Conservation (phyloP, 2,329 filamentous ascomycete species). For the Proliferodiscus dingleyae region DNA sequence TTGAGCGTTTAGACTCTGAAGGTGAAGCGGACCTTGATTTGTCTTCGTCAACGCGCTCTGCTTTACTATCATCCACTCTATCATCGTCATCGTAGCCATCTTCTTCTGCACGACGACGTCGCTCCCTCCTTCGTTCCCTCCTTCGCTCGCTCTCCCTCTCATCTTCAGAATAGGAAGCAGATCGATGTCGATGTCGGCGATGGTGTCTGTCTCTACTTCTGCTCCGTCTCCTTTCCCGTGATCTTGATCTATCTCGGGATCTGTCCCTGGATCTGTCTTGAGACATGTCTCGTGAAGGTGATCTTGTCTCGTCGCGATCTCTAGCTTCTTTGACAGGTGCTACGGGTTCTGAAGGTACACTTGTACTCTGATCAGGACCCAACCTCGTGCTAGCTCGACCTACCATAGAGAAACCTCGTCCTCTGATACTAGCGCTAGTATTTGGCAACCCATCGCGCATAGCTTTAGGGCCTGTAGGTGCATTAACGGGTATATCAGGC, state of each 20-base stretch:
- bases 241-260: conserved; percentile 29
- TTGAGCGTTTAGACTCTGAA: conserved; percentile 50
- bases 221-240: conserved; percentile 28
- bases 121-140: conserved; percentile 28
- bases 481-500: conserved; percentile 55
- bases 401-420: conserved; percentile 33
- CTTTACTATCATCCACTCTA: conserved; percentile 22
- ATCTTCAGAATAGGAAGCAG: conserved; percentile 27
- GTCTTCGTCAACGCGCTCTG: conserved; percentile 42
- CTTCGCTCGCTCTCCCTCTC: conserved; percentile 30
- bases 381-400: conserved; percentile 28
- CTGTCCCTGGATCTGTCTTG: conserved; percentile 26
- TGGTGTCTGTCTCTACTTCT: conserved; percentile 21
- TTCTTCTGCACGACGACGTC: conserved; percentile 26
- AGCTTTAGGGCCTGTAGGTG: conserved; percentile 88
- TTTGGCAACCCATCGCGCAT: conserved; percentile 88
- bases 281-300: conserved; percentile 24
- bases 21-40: conserved; percentile 63
- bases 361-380: conserved; percentile 23
- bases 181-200: conserved; percentile 30
- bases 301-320: conserved; percentile 24
- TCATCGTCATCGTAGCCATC: conserved; percentile 17
- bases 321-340: conserved; percentile 15
- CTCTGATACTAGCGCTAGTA: conserved; percentile 68
- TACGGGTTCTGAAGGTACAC: conserved; percentile 22